A percentile compares a stretch with the other conserved stretches of the same genome.
Conservation (phyloP, 1,139 yeast species). For the Zygoascus hellenicus region DNA sequence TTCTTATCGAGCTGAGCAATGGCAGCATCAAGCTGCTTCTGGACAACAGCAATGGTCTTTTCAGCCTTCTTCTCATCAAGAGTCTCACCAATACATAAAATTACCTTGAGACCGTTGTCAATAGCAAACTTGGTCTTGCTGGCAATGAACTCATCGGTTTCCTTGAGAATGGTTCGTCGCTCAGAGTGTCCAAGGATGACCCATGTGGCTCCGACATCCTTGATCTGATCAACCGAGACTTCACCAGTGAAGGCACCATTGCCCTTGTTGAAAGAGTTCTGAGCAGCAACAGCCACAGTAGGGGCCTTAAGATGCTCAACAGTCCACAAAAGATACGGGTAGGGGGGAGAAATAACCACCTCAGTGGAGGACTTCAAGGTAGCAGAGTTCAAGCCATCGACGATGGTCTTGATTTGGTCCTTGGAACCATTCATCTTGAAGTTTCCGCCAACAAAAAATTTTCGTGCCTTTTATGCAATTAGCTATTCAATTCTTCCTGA, state of each 20-base stretch:
- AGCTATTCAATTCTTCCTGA: too few relatives aligned
- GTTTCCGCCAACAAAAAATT: slow-evolving; percentile 93
- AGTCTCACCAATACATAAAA: slow-evolving; percentile 96
- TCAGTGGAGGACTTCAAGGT: slow-evolving; percentile 69
- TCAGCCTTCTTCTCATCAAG: slow-evolving; percentile 90
- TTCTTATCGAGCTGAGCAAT: slow-evolving; percentile 55
- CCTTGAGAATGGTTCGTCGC: slow-evolving; percentile 92
- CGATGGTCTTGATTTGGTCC: slow-evolving; percentile 75
- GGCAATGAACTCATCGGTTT: slow-evolving; percentile 86
- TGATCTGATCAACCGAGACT: slow-evolving; percentile 78
- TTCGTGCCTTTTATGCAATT: slow-evolving; percentile 56
- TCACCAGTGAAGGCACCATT: slow-evolving; percentile 99
- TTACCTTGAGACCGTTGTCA: slow-evolving; percentile 81
- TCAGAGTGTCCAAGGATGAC: slow-evolving; percentile 97
- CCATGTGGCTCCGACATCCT: slow-evolving; percentile 93
- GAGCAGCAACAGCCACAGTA: slow-evolving; percentile 79
- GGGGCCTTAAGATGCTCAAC: slow-evolving; percentile 60
- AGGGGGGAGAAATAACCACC: slow-evolving; percentile 95
- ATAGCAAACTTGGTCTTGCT: slow-evolving; percentile 92
- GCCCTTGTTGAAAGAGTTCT: slow-evolving; percentile 79
- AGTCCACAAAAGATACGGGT: slow-evolving; percentile 80
- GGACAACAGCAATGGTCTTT: slow-evolving; percentile 77
- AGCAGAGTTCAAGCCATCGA: slow-evolving; percentile 75
- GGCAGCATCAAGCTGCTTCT: slow-evolving; percentile 88
- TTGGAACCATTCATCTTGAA: slow-evolving; percentile 97